These are phyloP conservation scores for Tetrapyrgos nigripes DNA, from an alignment of 1,284 basidiomycete species.

Conservation along the genomic window DNA sequence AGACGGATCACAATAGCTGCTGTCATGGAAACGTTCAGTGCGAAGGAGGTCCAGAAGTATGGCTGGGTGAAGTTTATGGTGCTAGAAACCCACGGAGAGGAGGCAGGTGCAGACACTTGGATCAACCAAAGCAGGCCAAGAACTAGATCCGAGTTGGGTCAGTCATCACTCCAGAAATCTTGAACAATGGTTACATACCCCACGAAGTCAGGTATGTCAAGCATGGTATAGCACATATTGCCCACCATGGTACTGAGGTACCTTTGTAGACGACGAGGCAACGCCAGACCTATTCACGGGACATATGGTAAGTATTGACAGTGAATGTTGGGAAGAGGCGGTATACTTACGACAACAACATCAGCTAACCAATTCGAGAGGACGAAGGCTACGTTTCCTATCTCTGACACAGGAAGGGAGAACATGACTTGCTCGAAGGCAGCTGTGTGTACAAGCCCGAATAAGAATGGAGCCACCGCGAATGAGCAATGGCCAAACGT, in stretches of 20 bases:
- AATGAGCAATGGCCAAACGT: slow-evolving; percentile 3
- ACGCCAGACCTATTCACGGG: slow-evolving; percentile 4
- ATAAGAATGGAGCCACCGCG: not conserved
- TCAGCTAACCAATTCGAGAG: slow-evolving; percentile 16
- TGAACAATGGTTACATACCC: not conserved
- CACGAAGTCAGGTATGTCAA: not conserved
- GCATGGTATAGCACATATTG: too few relatives aligned
- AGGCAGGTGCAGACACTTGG: slow-evolving; percentile 11
- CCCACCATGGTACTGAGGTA: slow-evolving; percentile 4
- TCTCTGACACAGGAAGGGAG: slow-evolving; percentile 11
- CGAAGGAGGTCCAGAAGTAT: too few relatives aligned
- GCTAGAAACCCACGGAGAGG: too few relatives aligned
- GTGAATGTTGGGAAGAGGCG: not conserved
- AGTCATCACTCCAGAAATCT: not conserved
- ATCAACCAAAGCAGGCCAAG: slow-evolving; percentile 10
- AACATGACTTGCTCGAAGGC: too few relatives aligned
- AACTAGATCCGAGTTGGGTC: not conserved
- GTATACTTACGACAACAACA: slow-evolving; percentile 9
- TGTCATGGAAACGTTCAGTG: slow-evolving; percentile 11
- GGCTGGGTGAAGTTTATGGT: too few relatives aligned
- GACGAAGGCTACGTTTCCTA: slow-evolving; percentile 14
- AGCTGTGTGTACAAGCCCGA: not conserved
- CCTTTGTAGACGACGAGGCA: too few relatives aligned
- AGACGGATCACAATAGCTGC: slow-evolving; percentile 4
- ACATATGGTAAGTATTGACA: not conserved